Conservation (phyloP, 495 filamentous ascomycete genomes). For the Tuber brumale region DNA sequence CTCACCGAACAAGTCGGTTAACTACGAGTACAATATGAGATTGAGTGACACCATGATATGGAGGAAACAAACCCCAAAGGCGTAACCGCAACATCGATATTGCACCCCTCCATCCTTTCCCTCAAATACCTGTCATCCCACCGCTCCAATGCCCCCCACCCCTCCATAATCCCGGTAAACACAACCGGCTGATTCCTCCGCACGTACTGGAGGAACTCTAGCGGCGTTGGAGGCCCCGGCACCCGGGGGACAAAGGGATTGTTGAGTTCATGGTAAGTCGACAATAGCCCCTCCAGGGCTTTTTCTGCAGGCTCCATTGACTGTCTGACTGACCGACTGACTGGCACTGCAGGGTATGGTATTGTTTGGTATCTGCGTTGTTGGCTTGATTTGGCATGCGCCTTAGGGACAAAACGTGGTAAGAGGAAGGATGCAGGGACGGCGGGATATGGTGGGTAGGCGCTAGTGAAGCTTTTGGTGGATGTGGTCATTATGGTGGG, state of each 20-base stretch:
- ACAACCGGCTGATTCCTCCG: constrained; percentile 63
- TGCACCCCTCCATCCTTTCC: constrained; percentile 47
- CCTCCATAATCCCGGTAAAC: constrained; percentile 51
- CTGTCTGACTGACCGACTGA: constrained; percentile 6
- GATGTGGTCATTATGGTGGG: neutral
- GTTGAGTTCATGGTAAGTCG: constrained; percentile 64
- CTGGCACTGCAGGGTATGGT: neutral
- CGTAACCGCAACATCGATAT: constrained; percentile 65
- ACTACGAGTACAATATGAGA: neutral
- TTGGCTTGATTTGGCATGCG: neutral
- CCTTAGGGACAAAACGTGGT: neutral
- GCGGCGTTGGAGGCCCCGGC: constrained; percentile 55
- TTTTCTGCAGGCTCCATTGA: neutral
- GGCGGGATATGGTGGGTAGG: neutral
- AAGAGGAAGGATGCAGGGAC: neutral
- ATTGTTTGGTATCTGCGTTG: constrained; percentile 5
- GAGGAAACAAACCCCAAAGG: constrained; percentile 53
- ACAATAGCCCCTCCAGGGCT: constrained; percentile 51
- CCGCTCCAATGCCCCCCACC: constrained; percentile 54
- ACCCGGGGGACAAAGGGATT: constrained; percentile 51
- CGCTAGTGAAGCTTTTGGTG: neutral
- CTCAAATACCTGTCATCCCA: constrained; percentile 57
- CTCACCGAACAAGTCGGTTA: neutral
- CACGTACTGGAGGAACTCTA: constrained; percentile 68
- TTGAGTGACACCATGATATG: constrained; percentile 7